A percentile compares a stretch with the other conserved stretches of the same genome.
These are phyloP conservation scores for Calcarisporium arbuscula DNA, from an alignment of 2,329 filamentous ascomycete genomes.

Conservation along the genomic window DNA sequence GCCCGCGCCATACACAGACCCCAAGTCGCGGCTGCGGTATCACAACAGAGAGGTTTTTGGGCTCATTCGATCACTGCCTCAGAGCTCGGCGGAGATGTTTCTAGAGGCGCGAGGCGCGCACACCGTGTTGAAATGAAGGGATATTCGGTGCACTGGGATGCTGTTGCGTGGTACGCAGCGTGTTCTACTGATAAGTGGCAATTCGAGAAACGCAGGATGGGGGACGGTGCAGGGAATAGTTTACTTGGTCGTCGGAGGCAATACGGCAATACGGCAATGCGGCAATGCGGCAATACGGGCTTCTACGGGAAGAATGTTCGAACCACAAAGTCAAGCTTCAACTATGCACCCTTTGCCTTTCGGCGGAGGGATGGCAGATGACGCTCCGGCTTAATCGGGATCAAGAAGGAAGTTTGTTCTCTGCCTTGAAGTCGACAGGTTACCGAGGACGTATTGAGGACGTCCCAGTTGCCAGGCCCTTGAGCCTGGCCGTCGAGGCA, in stretches of 20 bases:
- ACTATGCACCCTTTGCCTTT: slow-evolving; percentile 81
- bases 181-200: too few relatives aligned
- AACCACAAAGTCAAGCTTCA: slow-evolving; percentile 93
- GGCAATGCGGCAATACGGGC: slow-evolving; percentile 8
- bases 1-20: slow-evolving; percentile 86
- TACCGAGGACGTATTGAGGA: slow-evolving; percentile 73
- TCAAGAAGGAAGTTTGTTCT: slow-evolving; percentile 56
- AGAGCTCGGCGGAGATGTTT: slow-evolving; percentile 80
- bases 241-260: too few relatives aligned
- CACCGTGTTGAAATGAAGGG: slow-evolving; percentile 77
- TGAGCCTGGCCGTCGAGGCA: slow-evolving; percentile 51
- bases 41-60: slow-evolving; percentile 89
- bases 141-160: not conserved
- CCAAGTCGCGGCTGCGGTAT: slow-evolving; percentile 89
- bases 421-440: slow-evolving; percentile 66
- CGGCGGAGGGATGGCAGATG: slow-evolving; percentile 73
- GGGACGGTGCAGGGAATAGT: too few relatives aligned
- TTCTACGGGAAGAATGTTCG: slow-evolving; percentile 48
- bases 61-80: slow-evolving; percentile 71
- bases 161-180: too few relatives aligned
- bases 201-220: too few relatives aligned
- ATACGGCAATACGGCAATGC: too few relatives aligned
- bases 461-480: slow-evolving; percentile 57
- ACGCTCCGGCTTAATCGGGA: slow-evolving; percentile 99
- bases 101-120: slow-evolving; percentile 87